Conservation (phyloP, 352 stramenopile genomes). For the Globisporangium ultimum region DNA sequence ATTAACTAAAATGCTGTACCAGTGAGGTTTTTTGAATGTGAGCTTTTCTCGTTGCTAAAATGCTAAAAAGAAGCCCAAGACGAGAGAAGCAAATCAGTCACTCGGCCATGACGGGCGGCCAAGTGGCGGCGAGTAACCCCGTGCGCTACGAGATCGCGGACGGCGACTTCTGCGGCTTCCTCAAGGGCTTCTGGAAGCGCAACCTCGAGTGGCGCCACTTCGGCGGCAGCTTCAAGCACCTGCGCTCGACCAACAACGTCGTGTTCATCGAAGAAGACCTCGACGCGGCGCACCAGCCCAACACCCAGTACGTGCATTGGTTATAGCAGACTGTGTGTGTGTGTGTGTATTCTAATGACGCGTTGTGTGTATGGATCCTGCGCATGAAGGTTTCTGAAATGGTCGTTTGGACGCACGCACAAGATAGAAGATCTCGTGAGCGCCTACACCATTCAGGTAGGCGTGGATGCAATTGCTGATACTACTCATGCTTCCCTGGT, state of each 20-base stretch:
- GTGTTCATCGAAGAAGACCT: slow-evolving; percentile 76
- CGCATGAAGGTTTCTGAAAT: slow-evolving; percentile 61
- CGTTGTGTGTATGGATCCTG: not conserved
- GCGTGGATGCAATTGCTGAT: not conserved
- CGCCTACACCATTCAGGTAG: slow-evolving; percentile 79
- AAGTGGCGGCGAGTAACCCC: too few relatives aligned
- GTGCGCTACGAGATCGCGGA: slow-evolving; percentile 53
- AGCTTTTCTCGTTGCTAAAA: too few relatives aligned
- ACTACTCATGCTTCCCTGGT: not conserved
- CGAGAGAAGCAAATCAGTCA: too few relatives aligned
- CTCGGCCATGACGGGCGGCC: too few relatives aligned
- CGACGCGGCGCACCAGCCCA: slow-evolving; percentile 65
- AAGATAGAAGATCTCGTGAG: slow-evolving; percentile 68
- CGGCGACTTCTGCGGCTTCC: slow-evolving; percentile 65
- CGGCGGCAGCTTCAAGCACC: slow-evolving; percentile 67
- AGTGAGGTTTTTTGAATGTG: too few relatives aligned
- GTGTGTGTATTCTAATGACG: not conserved
- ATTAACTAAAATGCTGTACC: too few relatives aligned
- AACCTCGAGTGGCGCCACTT: slow-evolving; percentile 83
- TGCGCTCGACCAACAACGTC: slow-evolving; percentile 81
- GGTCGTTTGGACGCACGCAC: slow-evolving; percentile 71
- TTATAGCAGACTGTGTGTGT: too few relatives aligned
- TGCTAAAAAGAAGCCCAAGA: too few relatives aligned
- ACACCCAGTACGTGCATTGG: slow-evolving; percentile 43
- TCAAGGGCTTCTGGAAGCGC: slow-evolving; percentile 81